A percentile compares a stretch with the other conserved stretches of the same genome.
Conservation (phyloP, 2,329 filamentous ascomycete genomes). For the Claviceps cyperi region DNA sequence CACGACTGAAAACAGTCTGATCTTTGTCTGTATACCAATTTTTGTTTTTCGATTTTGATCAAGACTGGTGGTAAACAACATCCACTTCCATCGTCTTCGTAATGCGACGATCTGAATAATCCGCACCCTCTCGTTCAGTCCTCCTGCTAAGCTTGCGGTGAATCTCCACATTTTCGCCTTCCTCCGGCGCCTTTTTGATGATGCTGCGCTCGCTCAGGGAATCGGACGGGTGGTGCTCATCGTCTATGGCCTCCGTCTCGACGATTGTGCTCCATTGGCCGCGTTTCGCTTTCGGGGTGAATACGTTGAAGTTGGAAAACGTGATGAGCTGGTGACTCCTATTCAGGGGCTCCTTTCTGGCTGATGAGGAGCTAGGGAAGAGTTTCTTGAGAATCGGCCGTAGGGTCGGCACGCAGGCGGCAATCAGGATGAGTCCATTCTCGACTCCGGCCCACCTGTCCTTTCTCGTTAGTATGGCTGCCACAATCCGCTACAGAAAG, state of each 20-base stretch:
- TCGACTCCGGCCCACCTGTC: slow-evolving; percentile 6
- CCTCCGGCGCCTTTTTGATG: not conserved
- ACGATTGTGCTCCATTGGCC: slow-evolving; percentile 6
- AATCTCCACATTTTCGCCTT: slow-evolving; percentile 2
- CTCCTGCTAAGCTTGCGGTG: not conserved
- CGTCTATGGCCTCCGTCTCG: not conserved
- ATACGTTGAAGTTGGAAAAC: slow-evolving; percentile 5
- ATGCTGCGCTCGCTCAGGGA: slow-evolving; percentile 3
- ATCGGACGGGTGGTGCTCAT: not conserved
- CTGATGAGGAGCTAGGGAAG: slow-evolving; percentile 1
- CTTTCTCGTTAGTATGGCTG: not conserved
- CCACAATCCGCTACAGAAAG: not conserved
- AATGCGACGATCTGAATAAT: not conserved
- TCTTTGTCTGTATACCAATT: no score
- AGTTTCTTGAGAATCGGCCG: slow-evolving; percentile 4
- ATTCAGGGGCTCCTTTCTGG: not conserved
- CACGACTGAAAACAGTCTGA: no score
- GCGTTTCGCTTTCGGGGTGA: not conserved
- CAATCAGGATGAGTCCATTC: slow-evolving; percentile 5
- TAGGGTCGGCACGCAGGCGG: slow-evolving; percentile 4
- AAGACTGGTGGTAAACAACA: not conserved
- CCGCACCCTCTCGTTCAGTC: no score
- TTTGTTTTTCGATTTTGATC: not conserved
- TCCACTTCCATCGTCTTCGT: slow-evolving; percentile 5
- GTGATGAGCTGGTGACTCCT: slow-evolving; percentile 3